phyloP scores from a whole-genome alignment of 108 stramenopile species.

The Stephanodiscus minutulus region DNA sequence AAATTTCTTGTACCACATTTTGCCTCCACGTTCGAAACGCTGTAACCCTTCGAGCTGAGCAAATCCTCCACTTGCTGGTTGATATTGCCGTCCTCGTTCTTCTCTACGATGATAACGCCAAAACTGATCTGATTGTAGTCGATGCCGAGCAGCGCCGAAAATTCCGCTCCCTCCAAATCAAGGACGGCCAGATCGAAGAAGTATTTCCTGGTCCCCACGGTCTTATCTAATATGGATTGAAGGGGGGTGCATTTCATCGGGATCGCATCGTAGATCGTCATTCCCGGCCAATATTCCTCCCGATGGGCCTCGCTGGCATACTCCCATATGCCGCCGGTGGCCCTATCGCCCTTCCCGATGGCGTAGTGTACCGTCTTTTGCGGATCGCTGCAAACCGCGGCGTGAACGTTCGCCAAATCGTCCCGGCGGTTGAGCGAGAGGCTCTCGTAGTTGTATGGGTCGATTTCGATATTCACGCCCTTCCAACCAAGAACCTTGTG shows the following conservation, averaged over 20 bases:
- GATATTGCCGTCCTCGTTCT: conserved; percentile 22
- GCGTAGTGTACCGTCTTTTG: conserved; percentile 35
- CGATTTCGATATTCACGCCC: conserved; percentile 41
- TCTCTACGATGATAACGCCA: conserved; percentile 35
- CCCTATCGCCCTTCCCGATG: conserved; percentile 9
- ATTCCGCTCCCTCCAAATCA: conserved; percentile 39
- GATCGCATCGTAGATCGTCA: conserved; percentile 36
- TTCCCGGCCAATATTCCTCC: conserved; percentile 34
- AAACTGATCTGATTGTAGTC: conserved; percentile 34
- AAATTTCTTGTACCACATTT: conserved; percentile 14
- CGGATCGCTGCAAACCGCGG: conserved; percentile 39
- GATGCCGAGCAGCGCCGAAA: conserved; percentile 26
- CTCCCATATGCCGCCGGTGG: conserved; percentile 36
- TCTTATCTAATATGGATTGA: conserved; percentile 36
- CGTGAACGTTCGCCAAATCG: conserved; percentile 41
- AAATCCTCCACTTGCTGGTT: conserved; percentile 30
- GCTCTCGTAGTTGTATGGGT: conserved; percentile 31
- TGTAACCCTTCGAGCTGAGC: conserved; percentile 29
- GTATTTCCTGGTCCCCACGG: conserved; percentile 24
- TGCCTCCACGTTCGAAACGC: conserved; percentile 3
- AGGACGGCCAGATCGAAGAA: conserved; percentile 42
- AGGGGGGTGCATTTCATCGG: conserved; percentile 39
- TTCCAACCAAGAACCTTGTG: conserved; percentile 33
- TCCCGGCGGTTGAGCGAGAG: conserved; percentile 30
- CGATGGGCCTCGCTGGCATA: conserved; percentile 29